Conservation (phyloP, 2,329 filamentous ascomycete species). For the Cercospora sojina region DNA sequence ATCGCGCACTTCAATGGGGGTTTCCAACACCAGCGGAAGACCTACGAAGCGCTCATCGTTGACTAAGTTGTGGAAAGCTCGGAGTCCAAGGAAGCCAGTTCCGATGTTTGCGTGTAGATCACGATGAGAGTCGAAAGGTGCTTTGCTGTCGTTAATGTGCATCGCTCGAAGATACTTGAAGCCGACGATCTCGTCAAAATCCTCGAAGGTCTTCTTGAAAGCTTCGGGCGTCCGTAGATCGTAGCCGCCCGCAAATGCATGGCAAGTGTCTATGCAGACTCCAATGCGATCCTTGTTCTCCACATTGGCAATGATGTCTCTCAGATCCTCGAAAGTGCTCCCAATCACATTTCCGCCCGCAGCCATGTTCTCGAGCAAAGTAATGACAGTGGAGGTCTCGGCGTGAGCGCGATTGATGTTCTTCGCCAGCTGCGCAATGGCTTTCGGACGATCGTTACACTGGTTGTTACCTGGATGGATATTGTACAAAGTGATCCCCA, state of each 20-base stretch:
- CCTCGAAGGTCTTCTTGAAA: conserved; percentile 69
- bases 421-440: conserved; percentile 73
- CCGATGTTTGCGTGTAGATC: conserved; percentile 97
- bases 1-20: conserved; percentile 76
- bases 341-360: conserved; percentile 85
- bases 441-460: conserved; percentile 60
- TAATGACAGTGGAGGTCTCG: conserved; percentile 70
- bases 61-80: conserved; percentile 87
- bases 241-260: conserved; percentile 91
- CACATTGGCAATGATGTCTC: conserved; percentile 76
- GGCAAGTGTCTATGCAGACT: conserved; percentile 95
- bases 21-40: conserved; percentile 91
- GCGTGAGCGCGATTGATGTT: conserved; percentile 80
- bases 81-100: conserved; percentile 85
- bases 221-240: conserved; percentile 75
- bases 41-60: conserved; percentile 74
- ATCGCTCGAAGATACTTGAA: conserved; percentile 77
- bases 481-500: conserved; percentile 93
- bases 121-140: conserved; percentile 74
- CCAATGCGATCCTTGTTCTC: conserved; percentile 81
- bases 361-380: conserved; percentile 94
- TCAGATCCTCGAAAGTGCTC: conserved; percentile 78
- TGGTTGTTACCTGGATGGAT: conserved; percentile 88
- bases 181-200: conserved; percentile 78
- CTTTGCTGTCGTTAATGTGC: conserved; percentile 95